A percentile compares a stretch with the other conserved stretches of the same genome.
Evolutionary conservation across 2,329 filamentous ascomycete species (phyloP).

Genomic region (Dryadomyces quercivorus): DNA sequence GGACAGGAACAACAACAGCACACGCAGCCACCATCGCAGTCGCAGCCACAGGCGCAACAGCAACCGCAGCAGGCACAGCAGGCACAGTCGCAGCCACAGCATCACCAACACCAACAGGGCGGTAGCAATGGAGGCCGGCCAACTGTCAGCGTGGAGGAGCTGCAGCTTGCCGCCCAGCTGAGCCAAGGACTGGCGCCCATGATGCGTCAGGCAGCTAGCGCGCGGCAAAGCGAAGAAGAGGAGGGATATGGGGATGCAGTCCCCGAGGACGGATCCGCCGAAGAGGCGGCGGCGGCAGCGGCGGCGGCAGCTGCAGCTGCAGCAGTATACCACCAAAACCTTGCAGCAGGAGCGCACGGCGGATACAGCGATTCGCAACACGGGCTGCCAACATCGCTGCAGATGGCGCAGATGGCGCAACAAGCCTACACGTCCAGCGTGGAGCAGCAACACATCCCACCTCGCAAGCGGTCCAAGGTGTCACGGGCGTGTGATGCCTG

Average conservation of each 20-base stretch:
- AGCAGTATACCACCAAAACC: conserved; percentile 4
- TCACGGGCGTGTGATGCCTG: conserved; percentile 85
- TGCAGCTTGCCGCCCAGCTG: conserved; percentile 46
- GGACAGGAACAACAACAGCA: conserved; percentile 12
- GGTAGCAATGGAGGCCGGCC: conserved; percentile 17
- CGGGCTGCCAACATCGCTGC: conserved; percentile 19
- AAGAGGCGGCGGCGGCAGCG: background rate
- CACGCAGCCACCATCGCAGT: conserved; percentile 13
- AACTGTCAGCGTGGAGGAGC: conserved; percentile 36
- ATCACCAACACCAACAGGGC: conserved; percentile 28
- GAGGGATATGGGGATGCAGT: conserved; percentile 13
- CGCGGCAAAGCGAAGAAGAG: conserved; percentile 15
- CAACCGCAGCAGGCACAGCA: background rate
- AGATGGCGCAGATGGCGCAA: conserved; percentile 28
- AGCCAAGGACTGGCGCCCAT: conserved; percentile 41
- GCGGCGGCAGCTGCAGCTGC: background rate
- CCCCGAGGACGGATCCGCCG: background rate
- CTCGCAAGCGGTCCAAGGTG: conserved; percentile 71
- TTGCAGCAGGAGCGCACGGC: conserved; percentile 4
- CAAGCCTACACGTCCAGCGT: conserved; percentile 25
- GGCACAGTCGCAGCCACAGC: conserved; percentile 18
- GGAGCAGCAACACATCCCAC: conserved; percentile 42
- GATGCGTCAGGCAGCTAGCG: conserved; percentile 31
- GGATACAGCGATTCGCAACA: conserved; percentile 11
- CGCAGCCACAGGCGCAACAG: background rate